Evolutionary conservation across 1,284 basidiomycete species (phyloP).

Genomic region (Melanopsichium pennsylvanicum): DNA sequence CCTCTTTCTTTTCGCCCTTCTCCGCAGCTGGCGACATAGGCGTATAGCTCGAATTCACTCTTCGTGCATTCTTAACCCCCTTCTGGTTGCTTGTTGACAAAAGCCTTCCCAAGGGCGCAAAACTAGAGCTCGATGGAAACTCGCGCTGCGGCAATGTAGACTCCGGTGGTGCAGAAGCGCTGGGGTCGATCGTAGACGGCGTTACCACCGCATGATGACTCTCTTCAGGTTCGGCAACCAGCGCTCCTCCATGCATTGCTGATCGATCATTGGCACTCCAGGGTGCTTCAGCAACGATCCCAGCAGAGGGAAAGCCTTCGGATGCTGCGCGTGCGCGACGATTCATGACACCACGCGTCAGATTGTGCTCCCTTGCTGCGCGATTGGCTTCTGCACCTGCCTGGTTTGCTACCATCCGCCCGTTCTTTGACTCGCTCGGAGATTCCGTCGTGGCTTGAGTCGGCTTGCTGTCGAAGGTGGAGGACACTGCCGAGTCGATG

Average conservation of each 20-base stretch:
- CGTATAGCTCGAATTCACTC: constrained; percentile 36
- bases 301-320: constrained; percentile 31
- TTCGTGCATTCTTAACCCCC: constrained; percentile 26
- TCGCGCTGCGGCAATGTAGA: constrained; percentile 11
- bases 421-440: constrained; percentile 34
- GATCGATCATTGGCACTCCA: constrained; percentile 1
- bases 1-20: constrained; percentile 29
- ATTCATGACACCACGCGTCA: constrained; percentile 35
- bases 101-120: constrained; percentile 44
- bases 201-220: constrained; percentile 8
- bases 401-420: constrained; percentile 25
- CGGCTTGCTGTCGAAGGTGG: neutral
- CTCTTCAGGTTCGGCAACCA: constrained; percentile 14
- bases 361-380: constrained; percentile 17
- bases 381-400: constrained; percentile 22
- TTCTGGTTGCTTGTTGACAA: constrained; percentile 51
- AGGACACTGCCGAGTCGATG: neutral
- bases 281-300: constrained; percentile 13
- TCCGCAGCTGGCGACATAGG: constrained; percentile 21
- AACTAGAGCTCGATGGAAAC: constrained; percentile 17
- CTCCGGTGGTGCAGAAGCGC: neutral
- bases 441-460: constrained; percentile 28
- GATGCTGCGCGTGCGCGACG: constrained; percentile 37
- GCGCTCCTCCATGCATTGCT: neutral
- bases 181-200: constrained; percentile 2